Evolutionary conservation across 257 asterid species (phyloP).

Genomic region (Osmanthus fragrans): DNA sequence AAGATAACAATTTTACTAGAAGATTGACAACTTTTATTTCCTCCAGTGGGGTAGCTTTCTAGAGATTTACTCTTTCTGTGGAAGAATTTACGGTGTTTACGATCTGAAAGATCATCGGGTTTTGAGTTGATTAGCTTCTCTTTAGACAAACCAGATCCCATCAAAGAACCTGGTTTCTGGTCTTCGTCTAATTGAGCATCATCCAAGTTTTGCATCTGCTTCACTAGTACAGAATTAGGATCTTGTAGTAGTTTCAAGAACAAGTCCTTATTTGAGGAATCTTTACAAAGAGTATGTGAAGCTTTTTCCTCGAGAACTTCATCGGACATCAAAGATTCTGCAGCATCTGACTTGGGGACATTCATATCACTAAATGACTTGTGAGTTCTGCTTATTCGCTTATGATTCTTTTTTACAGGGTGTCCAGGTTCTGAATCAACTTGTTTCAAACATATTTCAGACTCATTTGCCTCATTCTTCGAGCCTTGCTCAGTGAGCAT

Average conservation of each 20-base stretch:
- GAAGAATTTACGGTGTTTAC: slow-evolving; percentile 56
- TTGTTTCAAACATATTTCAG: slow-evolving; percentile 36
- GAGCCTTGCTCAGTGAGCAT: slow-evolving; percentile 56
- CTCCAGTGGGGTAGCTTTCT: slow-evolving; percentile 50
- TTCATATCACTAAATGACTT: slow-evolving; percentile 45
- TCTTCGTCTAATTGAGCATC: slow-evolving; percentile 39
- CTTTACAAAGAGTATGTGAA: slow-evolving; percentile 30
- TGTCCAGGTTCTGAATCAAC: slow-evolving; percentile 29
- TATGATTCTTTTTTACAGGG: slow-evolving; percentile 39
- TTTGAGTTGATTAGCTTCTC: slow-evolving; percentile 40
- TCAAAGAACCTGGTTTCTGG: slow-evolving; percentile 30
- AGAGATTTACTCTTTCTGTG: slow-evolving; percentile 78
- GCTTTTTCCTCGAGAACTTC: slow-evolving; percentile 26
- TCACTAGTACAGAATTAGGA: slow-evolving; percentile 50
- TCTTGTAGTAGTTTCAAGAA: slow-evolving; percentile 67
- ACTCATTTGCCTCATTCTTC: slow-evolving; percentile 30
- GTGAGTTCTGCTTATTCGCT: slow-evolving; percentile 38
- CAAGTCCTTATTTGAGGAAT: slow-evolving; percentile 38
- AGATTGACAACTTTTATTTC: slow-evolving; percentile 45
- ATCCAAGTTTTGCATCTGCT: slow-evolving; percentile 51
- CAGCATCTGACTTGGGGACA: slow-evolving; percentile 41
- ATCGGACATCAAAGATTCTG: slow-evolving; percentile 29
- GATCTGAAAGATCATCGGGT: slow-evolving; percentile 47
- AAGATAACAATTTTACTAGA: slow-evolving; percentile 63
- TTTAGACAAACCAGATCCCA: slow-evolving; percentile 33